Conservation (phyloP, 768 basidiomycete genomes). For the Boletus coccyginus region DNA sequence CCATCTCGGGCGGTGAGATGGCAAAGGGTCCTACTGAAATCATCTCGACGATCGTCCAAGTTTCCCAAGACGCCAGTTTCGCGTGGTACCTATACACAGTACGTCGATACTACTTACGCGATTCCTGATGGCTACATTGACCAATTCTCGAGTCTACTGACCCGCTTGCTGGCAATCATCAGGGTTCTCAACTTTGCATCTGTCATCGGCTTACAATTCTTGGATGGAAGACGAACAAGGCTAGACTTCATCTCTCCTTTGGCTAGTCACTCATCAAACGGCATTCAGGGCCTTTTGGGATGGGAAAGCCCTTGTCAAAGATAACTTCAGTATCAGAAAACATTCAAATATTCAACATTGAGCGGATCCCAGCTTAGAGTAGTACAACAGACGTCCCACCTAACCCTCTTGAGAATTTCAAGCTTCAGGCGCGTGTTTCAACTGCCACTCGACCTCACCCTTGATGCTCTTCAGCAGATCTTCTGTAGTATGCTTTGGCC, state of each 20-base stretch:
- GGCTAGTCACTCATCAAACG: constrained; percentile 18
- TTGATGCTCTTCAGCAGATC: constrained; percentile 21
- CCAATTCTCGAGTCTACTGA: too few relatives aligned
- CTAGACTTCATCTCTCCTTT: constrained; percentile 20
- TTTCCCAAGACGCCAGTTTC: too few relatives aligned
- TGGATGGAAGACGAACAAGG: constrained; percentile 20
- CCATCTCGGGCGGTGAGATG: too few relatives aligned
- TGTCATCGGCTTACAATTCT: constrained; percentile 13
- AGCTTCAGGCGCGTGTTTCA: constrained; percentile 6
- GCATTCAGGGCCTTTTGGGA: constrained; percentile 6
- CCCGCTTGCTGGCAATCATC: constrained; percentile 1
- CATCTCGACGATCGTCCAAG: too few relatives aligned
- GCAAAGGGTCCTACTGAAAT: too few relatives aligned
- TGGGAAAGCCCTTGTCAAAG: too few relatives aligned
- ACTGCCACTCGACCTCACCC: constrained; percentile 20
- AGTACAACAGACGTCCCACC: neutral
- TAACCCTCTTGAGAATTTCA: neutral
- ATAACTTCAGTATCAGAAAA: neutral
- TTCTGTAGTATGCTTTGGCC: constrained; percentile 29
- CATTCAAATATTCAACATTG: neutral
- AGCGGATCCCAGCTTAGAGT: neutral
- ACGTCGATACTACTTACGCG: too few relatives aligned
- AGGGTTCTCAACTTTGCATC: constrained; percentile 13
- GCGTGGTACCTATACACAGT: too few relatives aligned
- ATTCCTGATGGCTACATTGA: too few relatives aligned